Percentiles rank a stretch among this genome's conserved stretches.
These are phyloP conservation scores for Neopestalotiopsis clavispora DNA, from an alignment of 2,329 filamentous ascomycete genomes.

Conservation along the genomic window DNA sequence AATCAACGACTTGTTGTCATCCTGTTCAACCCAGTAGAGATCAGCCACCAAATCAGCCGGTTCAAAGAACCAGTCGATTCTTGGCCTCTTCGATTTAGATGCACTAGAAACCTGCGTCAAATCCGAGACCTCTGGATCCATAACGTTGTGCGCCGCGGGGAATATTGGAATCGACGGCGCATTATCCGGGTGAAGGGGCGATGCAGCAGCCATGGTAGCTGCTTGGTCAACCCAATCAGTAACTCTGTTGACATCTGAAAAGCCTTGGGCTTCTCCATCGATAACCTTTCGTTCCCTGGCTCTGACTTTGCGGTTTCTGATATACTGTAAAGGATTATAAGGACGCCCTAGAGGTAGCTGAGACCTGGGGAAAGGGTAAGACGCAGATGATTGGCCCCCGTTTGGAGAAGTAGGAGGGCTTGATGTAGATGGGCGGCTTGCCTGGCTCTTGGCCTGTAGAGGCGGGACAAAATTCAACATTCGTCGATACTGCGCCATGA, in stretches of 20 bases:
- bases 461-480: slow-evolving; percentile 81
- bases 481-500: slow-evolving; percentile 82
- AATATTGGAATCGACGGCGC: slow-evolving; percentile 51
- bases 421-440: slow-evolving; percentile 41
- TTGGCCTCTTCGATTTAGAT: slow-evolving; percentile 70
- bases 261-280: slow-evolving; percentile 77
- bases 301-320: slow-evolving; percentile 87
- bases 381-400: slow-evolving; percentile 25
- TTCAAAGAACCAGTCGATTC: slow-evolving; percentile 83
- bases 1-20: slow-evolving; percentile 78
- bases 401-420: slow-evolving; percentile 47
- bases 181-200: slow-evolving; percentile 35
- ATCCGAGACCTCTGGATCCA: slow-evolving; percentile 44
- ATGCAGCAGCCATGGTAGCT: slow-evolving; percentile 49
- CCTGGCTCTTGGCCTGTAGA: slow-evolving; percentile 54
- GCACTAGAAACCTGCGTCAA: slow-evolving; percentile 45
- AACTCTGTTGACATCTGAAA: slow-evolving; percentile 74
- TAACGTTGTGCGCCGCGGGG: slow-evolving; percentile 48
- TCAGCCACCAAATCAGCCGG: slow-evolving; percentile 90
- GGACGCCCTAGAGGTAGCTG: slow-evolving; percentile 61
- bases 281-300: slow-evolving; percentile 77
- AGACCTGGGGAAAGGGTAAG: slow-evolving; percentile 35
- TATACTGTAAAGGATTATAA: slow-evolving; percentile 92
- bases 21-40: slow-evolving; percentile 86
- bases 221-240: slow-evolving; percentile 79